Conservation (phyloP, 2,329 filamentous ascomycete genomes). For the Moelleriella libera region DNA sequence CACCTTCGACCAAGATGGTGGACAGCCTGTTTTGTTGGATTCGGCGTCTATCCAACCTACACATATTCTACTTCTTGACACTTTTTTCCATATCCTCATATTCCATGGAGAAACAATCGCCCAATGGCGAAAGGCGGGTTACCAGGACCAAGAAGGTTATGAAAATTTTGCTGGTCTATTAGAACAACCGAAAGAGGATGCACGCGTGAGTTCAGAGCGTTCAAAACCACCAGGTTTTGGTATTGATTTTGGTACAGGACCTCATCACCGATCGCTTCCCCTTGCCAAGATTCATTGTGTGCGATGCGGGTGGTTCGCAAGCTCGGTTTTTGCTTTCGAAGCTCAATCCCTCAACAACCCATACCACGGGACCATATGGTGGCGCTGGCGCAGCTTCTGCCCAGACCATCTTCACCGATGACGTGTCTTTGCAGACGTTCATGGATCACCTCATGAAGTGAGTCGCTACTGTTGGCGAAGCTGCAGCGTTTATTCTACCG, state of each 20-base stretch:
- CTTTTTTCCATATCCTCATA: conserved; percentile 98
- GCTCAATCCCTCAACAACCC: conserved; percentile 92
- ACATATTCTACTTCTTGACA: conserved; percentile 87
- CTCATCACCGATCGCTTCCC: conserved; percentile 95
- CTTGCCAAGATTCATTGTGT: conserved; percentile 96
- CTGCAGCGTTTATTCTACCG: no score
- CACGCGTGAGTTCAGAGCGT: conserved; percentile 48
- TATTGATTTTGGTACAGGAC: conserved; percentile 40
- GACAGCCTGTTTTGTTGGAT: conserved; percentile 85
- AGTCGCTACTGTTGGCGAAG: conserved; percentile 16
- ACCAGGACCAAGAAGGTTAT: conserved; percentile 95
- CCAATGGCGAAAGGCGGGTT: conserved; percentile 94
- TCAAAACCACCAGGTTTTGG: no score
- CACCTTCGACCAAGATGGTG: conserved; percentile 88
- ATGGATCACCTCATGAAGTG: conserved; percentile 99
- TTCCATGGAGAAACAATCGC: conserved; percentile 98
- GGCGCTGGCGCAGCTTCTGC: conserved; percentile 74
- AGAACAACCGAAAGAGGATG: conserved; percentile 92
- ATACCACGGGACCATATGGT: conserved; percentile 85
- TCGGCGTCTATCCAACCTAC: conserved; percentile 92
- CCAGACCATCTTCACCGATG: conserved; percentile 97
- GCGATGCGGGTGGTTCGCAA: conserved; percentile 94
- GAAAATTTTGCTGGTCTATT: conserved; percentile 85
- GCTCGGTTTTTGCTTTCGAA: conserved; percentile 94
- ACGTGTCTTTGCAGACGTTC: conserved; percentile 94